Evolutionary conservation across 768 basidiomycete species (phyloP).

Genomic region (Mycena maculata): DNA sequence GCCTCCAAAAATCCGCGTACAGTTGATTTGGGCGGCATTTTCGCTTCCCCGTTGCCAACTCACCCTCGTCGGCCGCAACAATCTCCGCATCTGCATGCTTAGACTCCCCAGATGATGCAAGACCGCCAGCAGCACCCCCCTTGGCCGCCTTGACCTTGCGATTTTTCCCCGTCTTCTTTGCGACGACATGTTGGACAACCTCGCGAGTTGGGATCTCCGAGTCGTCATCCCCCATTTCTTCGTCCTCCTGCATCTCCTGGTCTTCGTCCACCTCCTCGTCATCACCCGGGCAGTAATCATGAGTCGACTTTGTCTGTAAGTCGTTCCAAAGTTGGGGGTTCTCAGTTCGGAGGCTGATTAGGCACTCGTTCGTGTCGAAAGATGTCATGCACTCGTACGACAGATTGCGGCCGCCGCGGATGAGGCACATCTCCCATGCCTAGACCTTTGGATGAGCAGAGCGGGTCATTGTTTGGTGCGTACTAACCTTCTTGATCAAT

Average conservation of each 20-base stretch:
- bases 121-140: neutral
- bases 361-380: slow-evolving; percentile 7
- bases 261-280: slow-evolving; percentile 1
- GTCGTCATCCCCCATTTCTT: slow-evolving; percentile 6
- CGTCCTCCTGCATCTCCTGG: neutral
- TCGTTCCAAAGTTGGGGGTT: neutral
- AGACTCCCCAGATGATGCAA: neutral
- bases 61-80: neutral
- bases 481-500: slow-evolving; percentile 37
- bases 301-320: neutral
- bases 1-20: slow-evolving; percentile 2
- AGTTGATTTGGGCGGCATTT: neutral
- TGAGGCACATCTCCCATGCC: slow-evolving; percentile 33
- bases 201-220: slow-evolving; percentile 8
- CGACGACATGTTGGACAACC: neutral
- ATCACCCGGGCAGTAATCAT: slow-evolving; percentile 1
- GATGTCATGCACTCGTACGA: slow-evolving; percentile 33
- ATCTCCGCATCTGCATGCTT: neutral
- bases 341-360: neutral
- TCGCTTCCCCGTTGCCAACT: neutral
- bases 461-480: neutral
- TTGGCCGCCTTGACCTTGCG: neutral
- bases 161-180: slow-evolving; percentile 1
- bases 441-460: slow-evolving; percentile 1
- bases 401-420: slow-evolving; percentile 34